Evolutionary conservation across 495 filamentous ascomycete species (phyloP), one percentile per base, ranked within the genome.

Genomic region (Penicillium canescens): DNA sequence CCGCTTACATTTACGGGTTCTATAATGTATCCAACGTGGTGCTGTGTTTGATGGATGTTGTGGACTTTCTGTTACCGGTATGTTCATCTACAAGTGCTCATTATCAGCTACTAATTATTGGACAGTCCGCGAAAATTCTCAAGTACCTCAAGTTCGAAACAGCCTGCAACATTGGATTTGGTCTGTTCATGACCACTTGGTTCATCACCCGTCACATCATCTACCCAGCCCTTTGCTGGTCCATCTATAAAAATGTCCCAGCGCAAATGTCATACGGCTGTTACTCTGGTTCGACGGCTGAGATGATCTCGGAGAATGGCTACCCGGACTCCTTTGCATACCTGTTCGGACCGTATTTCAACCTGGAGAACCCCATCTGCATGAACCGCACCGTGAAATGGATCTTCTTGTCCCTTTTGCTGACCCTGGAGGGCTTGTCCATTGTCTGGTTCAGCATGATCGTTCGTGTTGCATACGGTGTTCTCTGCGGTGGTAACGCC

Each of bases 371-470:
- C 26, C 74, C 82, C 5, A 77, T 96, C 31, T 96, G 90, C 78
- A 94, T 85, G 73, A 87, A 88, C 53, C 66, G 79, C 31, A 77
- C 74, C 18, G 80, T 96, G 65, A 83, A 87, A 56, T 88, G 78
- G 77, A 71, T 77, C 34, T 97, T 97, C 73, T 74, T 97, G 9
- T 78, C 77, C 31, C 78, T 90, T 46, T 80, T 98, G 13, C 74
- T 95, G 13, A 80, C 84, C 35, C 72, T 98, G n/a, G 91, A 97
- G 67, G 74, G 78, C 8, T 76, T 98, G 28, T 89, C 88, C 14
- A 73, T 96, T 14, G 77, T 93, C 59, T 98, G 93, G 93, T 95
- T 97, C 66, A 81, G 74, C 60, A 87, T 96, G 85, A 96, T 97
- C 62, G 63, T 90, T 24, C 80, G 82, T 23, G 89, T 98, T 1